Evolutionary conservation across 768 basidiomycete species (phyloP), one percentile per base, ranked within the genome.

Genomic region (Leccinum barrowsii): DNA sequence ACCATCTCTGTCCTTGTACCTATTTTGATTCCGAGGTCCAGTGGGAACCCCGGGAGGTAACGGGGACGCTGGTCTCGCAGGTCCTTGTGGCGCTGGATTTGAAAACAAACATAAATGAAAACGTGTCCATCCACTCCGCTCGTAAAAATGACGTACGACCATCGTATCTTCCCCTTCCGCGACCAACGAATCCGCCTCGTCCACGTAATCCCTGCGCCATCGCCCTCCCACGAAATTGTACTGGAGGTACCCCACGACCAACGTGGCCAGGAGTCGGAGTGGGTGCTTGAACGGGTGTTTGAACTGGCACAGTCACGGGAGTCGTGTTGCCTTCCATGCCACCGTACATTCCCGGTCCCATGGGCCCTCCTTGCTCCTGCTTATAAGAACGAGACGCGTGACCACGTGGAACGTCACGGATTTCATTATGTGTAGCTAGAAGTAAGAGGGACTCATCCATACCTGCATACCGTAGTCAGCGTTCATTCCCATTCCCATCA

Each of bases 31-130:
- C 47, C 92, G 80, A 12, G 92, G 92, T 1, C 92, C 92, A 0
- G 92, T 94, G 1, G 92, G 92, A 19, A 94, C 92, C 58, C 86
- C 86, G 13, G 92, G 90, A 1, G 92, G 92, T 1, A 94, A 79
- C 17, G 92, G 92, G 0, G 92, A 93, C 6, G 90, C 87, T 4
- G 92, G 87, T 58, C 91, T 82, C 35, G 85, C 85, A 42, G 88
- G 85, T 7, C 79, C 77, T 56, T 78, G 77, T 24, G 83, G 81
- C 50, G 71, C 71, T 72, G 42, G 5, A 37, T 37, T 37, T 42
- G 40, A 32, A 50, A 56, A 4, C 21, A 15, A 24, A 51, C 55
- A 59, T 42, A 40, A 6, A 62, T 47, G 35, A 17, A 4, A 52
- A 11, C 11, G n/a, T 28, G n/a, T 11, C 10, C 42, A 19, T 8